Evolutionary conservation across 176 grass and related monocot genomes (phyloP), one percentile per base, ranked within the genome.

Genomic region (Zoysia japonica): DNA sequence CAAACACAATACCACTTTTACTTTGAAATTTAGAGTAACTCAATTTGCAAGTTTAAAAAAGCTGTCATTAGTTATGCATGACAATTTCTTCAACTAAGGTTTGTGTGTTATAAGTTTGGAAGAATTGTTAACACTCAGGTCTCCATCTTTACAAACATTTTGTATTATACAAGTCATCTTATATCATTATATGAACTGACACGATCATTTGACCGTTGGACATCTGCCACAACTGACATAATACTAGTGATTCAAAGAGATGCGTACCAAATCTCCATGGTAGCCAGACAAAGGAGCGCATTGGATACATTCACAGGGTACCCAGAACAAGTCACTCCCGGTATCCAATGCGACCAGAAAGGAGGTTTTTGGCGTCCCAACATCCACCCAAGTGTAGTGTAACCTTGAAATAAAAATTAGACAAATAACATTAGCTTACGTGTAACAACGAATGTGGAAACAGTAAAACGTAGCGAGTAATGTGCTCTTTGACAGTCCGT

Each of bases 261-360:
- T 62, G 71, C 77, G 19, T 95, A 99, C 92, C 92, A 95, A 80
- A 85, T 77, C 95, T 50, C 86, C 90, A 82, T 74, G 92, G 82
- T 95, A 93, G 82, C 92, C 73, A 81, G 92, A 82, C 80, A 95
- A 87, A 35, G 96, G 90, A 84, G 96, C 96, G 41, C 96, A 99
- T 65, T 89, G 72, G 20, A 99, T 88, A 75, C 92, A 95, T 78
- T 99, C 90, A 84, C 92, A 99, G 16, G 96, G 96, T 36, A 99
- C 86, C 96, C 96, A 95, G 67, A 99, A 91, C 72, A 99, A 84
- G 86, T 99, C 92, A 78, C 92, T 99, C 77, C 96, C 96, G 83
- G 96, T 88, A 91, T 95, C 96, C 84, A 99, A 36, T 79, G 92
- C 96, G 48, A 99, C 96, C 49, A 99, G 44, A 82, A 99, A 99